Evolutionary conservation across 768 basidiomycete genomes (phyloP), one percentile per base, ranked within the genome.

Genomic region (Russula sp.): DNA sequence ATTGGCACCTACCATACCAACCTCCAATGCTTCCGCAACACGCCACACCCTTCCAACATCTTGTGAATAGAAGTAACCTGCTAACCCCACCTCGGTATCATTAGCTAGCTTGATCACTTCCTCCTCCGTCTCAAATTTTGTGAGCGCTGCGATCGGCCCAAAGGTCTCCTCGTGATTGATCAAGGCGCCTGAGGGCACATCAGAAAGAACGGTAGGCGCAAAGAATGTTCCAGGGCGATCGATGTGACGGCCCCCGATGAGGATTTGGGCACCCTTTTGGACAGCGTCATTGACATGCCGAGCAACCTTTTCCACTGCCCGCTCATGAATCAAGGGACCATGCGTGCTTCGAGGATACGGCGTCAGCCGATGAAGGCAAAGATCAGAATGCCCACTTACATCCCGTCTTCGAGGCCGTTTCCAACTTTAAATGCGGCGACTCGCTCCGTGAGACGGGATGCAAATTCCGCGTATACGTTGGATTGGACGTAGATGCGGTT

Each of bases 401-500:
- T 85, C 64, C 83, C 82, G 59, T 83, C 80, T 57, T 92, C 89
- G 26, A 94, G 81, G 2, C 95, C 95, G 62, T 94, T 85, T 20
- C 97, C 97, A 63, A 96, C 78, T 72, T 92, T 93, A 78, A 94
- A 93, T 13, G 82, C 76, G 6, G 89, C 75, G n/a, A 94, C 90
- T 68, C 84, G 84, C 71, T 92, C 90, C 4, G 91, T 87, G 18
- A 99, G 85, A 53, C 86, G 84, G 22, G 89, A 86, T 1, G 94
- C 89, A 73, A 97, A 99, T 63, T 95, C 90, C 59, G 93, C 94
- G 72, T 97, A 97, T 49, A 97, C 83, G 4, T 84, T 83, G 2
- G 92, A 88, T 64, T 98, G 96, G 32, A 98, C 93, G 70, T 89
- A 95, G 66, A 98, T 92, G 16, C 95, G 80, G 75, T 98, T 97